phyloP scores from a whole-genome alignment of 169 alveolate genomes.

The Plasmodium sp. region DNA sequence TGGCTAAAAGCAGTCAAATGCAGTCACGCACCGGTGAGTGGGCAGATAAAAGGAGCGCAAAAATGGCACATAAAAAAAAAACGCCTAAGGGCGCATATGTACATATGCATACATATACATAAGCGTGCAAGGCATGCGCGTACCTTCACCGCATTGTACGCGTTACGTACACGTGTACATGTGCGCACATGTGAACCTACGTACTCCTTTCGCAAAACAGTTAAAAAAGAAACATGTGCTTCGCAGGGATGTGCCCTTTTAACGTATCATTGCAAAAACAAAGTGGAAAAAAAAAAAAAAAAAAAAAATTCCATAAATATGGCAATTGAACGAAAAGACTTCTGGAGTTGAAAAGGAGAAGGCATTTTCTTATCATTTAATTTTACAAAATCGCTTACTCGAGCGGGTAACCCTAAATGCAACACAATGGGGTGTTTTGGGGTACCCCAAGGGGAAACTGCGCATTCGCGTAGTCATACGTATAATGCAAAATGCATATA shows the following conservation, averaged over 20 bases:
- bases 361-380: background rate
- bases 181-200: background rate
- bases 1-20: background rate
- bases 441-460: background rate
- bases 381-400: background rate
- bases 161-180: background rate
- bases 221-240: conserved; percentile 9
- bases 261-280: conserved; percentile 13
- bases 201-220: background rate
- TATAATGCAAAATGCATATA: background rate
- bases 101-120: background rate
- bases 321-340: conserved; percentile 23
- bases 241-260: background rate
- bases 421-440: background rate
- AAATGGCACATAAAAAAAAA: background rate
- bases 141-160: background rate
- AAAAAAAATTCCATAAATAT: conserved; percentile 1
- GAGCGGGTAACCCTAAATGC: background rate
- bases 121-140: background rate
- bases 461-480: background rate
- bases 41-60: background rate
- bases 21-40: background rate
- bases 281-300: background rate
- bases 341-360: conserved; percentile 6
- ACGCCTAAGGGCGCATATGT: background rate